Conservation (phyloP, 1,139 yeast species). For the Groenewaldozyma sp. region DNA sequence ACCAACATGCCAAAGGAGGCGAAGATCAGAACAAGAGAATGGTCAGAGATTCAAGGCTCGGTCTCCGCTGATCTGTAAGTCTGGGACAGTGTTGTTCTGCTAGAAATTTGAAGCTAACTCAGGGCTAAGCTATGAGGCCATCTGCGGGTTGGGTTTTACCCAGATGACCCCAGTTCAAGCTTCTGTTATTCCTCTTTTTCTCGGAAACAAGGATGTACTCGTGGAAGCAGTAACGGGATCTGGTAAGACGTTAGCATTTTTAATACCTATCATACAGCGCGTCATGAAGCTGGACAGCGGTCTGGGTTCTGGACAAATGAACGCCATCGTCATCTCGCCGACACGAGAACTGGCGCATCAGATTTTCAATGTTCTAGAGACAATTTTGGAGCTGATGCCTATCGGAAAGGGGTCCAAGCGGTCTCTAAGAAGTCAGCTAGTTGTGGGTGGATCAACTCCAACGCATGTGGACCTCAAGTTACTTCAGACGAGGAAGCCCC, state of each 20-base stretch:
- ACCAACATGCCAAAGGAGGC: too few relatives aligned
- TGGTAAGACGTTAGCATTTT: conserved; percentile 86
- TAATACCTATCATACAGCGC: conserved; percentile 71
- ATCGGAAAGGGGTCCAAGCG: conserved; percentile 13
- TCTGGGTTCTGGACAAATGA: conserved; percentile 45
- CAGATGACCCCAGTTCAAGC: conserved; percentile 98
- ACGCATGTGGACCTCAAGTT: conserved; percentile 65
- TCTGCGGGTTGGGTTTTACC: conserved; percentile 62
- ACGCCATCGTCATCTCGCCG: conserved; percentile 72
- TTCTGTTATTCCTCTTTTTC: conserved; percentile 77
- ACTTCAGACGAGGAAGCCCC: conserved; percentile 50
- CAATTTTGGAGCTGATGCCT: conserved; percentile 40
- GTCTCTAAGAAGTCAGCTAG: conserved; percentile 52
- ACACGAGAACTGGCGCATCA: conserved; percentile 90
- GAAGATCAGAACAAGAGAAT: background rate
- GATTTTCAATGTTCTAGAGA: conserved; percentile 56
- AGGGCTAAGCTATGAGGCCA: conserved; percentile 51
- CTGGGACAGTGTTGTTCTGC: too few relatives aligned
- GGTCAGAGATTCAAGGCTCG: too few relatives aligned
- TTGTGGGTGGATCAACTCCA: conserved; percentile 67
- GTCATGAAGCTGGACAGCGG: conserved; percentile 30
- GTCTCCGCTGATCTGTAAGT: too few relatives aligned
- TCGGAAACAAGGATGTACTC: conserved; percentile 89
- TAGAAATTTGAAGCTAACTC: too few relatives aligned
- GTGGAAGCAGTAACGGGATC: conserved; percentile 96